phyloP scores from a whole-genome alignment of 148 eudicot genomes.

The Amaranthus palmeri region DNA sequence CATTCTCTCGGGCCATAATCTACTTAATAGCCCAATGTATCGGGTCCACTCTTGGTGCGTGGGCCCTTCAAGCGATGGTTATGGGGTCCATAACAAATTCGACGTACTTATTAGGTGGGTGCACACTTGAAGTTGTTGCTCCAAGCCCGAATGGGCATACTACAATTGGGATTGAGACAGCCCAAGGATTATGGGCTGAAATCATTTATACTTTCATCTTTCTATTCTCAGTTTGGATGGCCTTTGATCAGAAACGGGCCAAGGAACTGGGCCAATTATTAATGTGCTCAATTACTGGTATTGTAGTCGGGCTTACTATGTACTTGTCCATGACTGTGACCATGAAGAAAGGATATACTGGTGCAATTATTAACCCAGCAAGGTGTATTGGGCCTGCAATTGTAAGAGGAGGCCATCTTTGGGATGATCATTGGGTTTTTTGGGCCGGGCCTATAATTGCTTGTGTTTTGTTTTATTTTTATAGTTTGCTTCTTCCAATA shows the following conservation, averaged over 20 bases:
- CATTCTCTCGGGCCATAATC: constrained; percentile 23
- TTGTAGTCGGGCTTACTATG: constrained; percentile 26
- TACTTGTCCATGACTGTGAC: constrained; percentile 27
- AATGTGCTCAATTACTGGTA: constrained; percentile 24
- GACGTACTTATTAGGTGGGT: constrained; percentile 23
- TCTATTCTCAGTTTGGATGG: constrained; percentile 25
- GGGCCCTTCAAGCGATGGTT: constrained; percentile 24
- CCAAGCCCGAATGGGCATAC: constrained; percentile 24
- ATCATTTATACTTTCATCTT: constrained; percentile 25
- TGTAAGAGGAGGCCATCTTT: constrained; percentile 29
- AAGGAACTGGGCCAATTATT: constrained; percentile 24
- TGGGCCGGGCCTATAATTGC: constrained; percentile 32
- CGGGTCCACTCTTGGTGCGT: constrained; percentile 24
- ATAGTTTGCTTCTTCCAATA: constrained; percentile 23
- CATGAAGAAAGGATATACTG: constrained; percentile 20
- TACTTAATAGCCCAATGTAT: constrained; percentile 32
- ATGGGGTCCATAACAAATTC: constrained; percentile 12
- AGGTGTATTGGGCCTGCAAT: constrained; percentile 32
- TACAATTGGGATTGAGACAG: constrained; percentile 13
- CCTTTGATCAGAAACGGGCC: constrained; percentile 19
- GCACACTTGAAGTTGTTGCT: constrained; percentile 18
- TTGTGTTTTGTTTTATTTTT: constrained; percentile 20
- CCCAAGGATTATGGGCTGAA: constrained; percentile 30
- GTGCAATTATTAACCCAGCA: constrained; percentile 31
- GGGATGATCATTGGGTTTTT: constrained; percentile 32